phyloP scores from a whole-genome alignment of 208 protist species.

The Crithidia brevicula region DNA sequence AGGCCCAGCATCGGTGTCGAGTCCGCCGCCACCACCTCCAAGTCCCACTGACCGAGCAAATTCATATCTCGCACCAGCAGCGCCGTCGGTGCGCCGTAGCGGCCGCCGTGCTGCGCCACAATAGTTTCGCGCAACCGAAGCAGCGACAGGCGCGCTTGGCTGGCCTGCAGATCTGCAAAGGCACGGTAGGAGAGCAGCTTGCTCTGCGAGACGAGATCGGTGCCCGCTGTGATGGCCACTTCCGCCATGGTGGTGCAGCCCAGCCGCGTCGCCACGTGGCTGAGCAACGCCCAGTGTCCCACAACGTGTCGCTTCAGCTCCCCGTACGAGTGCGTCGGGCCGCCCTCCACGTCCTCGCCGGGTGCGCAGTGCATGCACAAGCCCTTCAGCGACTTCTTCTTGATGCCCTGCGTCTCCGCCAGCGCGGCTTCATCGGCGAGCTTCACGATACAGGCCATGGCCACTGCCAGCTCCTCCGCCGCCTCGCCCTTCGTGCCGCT shows the following conservation, averaged over 20 bases:
- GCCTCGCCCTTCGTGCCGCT: constrained; percentile 1
- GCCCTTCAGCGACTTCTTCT: constrained; percentile 49
- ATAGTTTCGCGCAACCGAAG: constrained; percentile 14
- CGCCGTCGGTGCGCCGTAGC: not conserved
- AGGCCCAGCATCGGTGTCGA: constrained; percentile 5
- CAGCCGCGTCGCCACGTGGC: constrained; percentile 47
- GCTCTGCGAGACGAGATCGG: constrained; percentile 38
- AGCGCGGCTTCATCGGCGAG: constrained; percentile 25
- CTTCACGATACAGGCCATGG: constrained; percentile 38
- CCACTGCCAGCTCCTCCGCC: constrained; percentile 48
- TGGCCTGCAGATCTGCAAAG: constrained; percentile 66
- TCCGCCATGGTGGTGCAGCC: constrained; percentile 51
- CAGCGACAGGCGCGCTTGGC: constrained; percentile 39
- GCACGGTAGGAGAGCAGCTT: constrained; percentile 27
- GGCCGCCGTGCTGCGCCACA: constrained; percentile 9
- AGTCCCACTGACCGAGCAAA: constrained; percentile 31
- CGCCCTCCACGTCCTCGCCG: constrained; percentile 43
- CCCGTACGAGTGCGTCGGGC: constrained; percentile 25
- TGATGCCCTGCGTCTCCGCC: constrained; percentile 12
- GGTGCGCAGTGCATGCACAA: constrained; percentile 49
- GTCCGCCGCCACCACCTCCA: not conserved
- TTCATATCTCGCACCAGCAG: constrained; percentile 37
- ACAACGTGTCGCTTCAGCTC: constrained; percentile 44
- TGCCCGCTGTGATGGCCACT: constrained; percentile 49
- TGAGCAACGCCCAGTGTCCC: constrained; percentile 70